Evolutionary conservation across 495 filamentous ascomycete species (phyloP).

Genomic region (Talaromyces liani): DNA sequence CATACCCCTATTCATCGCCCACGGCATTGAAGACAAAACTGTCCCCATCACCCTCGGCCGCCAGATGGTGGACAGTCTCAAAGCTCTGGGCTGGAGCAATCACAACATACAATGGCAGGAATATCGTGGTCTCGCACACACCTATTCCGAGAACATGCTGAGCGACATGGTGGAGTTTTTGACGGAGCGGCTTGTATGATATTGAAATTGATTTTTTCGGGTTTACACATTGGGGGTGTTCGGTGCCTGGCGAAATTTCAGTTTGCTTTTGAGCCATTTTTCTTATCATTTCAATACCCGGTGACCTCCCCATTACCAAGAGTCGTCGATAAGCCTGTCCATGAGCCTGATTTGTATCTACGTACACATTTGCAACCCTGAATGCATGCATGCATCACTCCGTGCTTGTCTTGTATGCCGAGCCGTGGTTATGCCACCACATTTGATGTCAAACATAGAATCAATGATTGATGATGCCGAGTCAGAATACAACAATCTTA

Average conservation of each 20-base stretch:
- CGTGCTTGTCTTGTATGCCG: background rate
- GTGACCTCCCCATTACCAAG: background rate
- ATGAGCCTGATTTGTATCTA: background rate
- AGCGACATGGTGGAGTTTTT: conserved; percentile 5
- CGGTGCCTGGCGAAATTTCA: background rate
- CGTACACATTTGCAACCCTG: background rate
- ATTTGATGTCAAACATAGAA: background rate
- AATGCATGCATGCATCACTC: background rate
- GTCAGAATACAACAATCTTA: background rate
- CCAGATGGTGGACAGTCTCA: background rate
- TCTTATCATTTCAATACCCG: background rate
- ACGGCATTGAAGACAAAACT: background rate
- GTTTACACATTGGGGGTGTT: background rate
- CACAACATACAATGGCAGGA: background rate
- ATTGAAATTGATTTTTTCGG: background rate
- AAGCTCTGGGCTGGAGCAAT: background rate
- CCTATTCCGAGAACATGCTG: background rate
- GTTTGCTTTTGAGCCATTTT: background rate
- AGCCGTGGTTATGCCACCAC: background rate
- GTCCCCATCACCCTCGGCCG: background rate
- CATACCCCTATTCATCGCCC: conserved; percentile 4
- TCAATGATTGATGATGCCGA: background rate
- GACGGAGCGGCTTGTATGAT: conserved; percentile 1
- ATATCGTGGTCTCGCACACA: background rate
- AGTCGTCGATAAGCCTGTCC: background rate